Conservation (phyloP, 495 filamentous ascomycete species). For the Pseudomonodictys pantanalensis region DNA sequence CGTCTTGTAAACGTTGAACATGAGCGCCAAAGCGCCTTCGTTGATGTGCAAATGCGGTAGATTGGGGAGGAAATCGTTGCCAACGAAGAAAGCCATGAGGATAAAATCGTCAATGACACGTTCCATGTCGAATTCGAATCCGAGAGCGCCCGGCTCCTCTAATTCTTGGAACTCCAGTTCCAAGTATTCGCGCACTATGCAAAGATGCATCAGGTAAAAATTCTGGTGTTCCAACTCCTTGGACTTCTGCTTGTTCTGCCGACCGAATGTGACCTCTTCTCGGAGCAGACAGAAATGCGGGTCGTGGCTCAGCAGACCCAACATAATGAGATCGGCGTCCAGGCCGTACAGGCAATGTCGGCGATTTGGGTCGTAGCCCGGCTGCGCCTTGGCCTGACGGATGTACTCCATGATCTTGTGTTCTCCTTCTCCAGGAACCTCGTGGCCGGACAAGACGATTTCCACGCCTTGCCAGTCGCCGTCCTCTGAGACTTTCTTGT, state of each 20-base stretch:
- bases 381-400: constrained; percentile 89
- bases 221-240: constrained; percentile 99
- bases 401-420: constrained; percentile 99
- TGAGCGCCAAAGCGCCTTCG: constrained; percentile 89
- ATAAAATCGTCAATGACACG: constrained; percentile 98
- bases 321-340: constrained; percentile 98
- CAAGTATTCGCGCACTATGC: constrained; percentile 94
- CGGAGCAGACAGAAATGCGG: constrained; percentile 96
- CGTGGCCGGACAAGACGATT: constrained; percentile 93
- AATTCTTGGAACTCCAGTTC: constrained; percentile 96
- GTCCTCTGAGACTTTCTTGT: constrained; percentile 97
- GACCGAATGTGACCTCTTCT: constrained; percentile 96
- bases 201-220: constrained; percentile 96
- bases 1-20: constrained; percentile 96
- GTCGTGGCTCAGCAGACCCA: constrained; percentile 94
- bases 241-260: constrained; percentile 76
- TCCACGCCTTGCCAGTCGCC: constrained; percentile 95
- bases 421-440: constrained; percentile 98
- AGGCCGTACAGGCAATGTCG: constrained; percentile 97
- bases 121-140: constrained; percentile 89
- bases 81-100: constrained; percentile 98
- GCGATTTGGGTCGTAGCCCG: constrained; percentile 88
- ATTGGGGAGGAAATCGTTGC: constrained; percentile 98
- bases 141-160: constrained; percentile 68
- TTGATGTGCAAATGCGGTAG: constrained; percentile 97